phyloP scores from a whole-genome alignment of 257 asterid species.

The Pogostemon cablin region DNA sequence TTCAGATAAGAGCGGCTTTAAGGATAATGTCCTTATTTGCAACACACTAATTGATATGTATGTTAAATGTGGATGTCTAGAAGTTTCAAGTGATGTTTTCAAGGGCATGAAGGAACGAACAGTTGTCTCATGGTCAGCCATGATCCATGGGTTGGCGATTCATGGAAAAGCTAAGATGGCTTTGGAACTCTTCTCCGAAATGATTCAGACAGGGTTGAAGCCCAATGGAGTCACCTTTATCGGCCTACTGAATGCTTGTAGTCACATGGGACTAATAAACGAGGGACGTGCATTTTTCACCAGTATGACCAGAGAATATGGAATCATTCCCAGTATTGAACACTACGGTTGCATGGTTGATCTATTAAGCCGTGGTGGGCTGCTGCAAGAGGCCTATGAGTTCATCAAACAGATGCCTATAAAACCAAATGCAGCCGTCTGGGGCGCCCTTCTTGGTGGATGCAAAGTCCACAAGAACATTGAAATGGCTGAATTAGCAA shows the following conservation, averaged over 20 bases:
- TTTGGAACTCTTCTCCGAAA: conserved; percentile 49
- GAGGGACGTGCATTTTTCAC: conserved; percentile 52
- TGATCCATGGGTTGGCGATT: conserved; percentile 73
- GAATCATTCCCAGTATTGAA: conserved; percentile 54
- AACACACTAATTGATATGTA: conserved; percentile 72
- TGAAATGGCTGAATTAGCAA: conserved; percentile 60
- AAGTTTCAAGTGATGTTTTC: conserved; percentile 55
- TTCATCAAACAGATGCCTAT: conserved; percentile 57
- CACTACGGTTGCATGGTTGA: conserved; percentile 88
- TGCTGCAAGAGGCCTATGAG: conserved; percentile 56
- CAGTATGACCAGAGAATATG: conserved; percentile 56
- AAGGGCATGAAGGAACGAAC: conserved; percentile 50
- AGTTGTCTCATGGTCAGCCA: conserved; percentile 69
- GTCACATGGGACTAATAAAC: conserved; percentile 62
- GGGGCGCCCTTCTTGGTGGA: conserved; percentile 85
- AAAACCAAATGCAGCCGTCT: conserved; percentile 57
- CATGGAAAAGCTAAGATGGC: conserved; percentile 64
- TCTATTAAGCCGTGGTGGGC: conserved; percentile 66
- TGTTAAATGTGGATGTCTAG: conserved; percentile 62
- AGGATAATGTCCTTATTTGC: conserved; percentile 44
- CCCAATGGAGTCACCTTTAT: conserved; percentile 68
- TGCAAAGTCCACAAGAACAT: conserved; percentile 63
- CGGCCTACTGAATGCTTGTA: conserved; percentile 69
- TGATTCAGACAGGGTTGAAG: conserved; percentile 53
- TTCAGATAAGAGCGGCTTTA: conserved; percentile 44